These are phyloP conservation scores for Vitis rotundifolia DNA, from an alignment of 164 flowering plant species.

Conservation along the genomic window DNA sequence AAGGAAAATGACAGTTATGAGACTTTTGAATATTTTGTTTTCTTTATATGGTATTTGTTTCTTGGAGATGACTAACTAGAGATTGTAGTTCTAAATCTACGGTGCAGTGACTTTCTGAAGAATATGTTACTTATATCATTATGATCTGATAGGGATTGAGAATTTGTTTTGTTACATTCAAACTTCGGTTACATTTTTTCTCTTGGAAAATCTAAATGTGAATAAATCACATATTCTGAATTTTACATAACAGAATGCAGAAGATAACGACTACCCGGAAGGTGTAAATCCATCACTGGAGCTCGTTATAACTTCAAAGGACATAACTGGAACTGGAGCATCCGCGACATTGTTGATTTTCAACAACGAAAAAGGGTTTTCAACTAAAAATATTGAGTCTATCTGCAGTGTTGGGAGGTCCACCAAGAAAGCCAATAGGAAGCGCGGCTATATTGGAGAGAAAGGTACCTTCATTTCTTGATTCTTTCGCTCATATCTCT, in stretches of 20 bases:
- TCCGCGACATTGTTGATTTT: slow-evolving; percentile 55
- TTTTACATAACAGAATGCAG: slow-evolving; percentile 54
- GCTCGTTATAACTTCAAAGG: slow-evolving; percentile 57
- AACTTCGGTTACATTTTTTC: no score
- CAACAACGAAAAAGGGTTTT: slow-evolving; percentile 70
- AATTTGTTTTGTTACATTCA: no score
- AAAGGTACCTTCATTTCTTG: slow-evolving; percentile 41
- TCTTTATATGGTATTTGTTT: no score
- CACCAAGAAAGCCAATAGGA: slow-evolving; percentile 59
- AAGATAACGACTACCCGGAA: slow-evolving; percentile 61
- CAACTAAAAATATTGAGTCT: slow-evolving; percentile 55
- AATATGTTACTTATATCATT: no score
- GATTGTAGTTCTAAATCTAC: no score
- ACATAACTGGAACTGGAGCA: slow-evolving; percentile 69
- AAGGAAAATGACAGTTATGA: no score
- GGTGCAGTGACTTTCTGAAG: no score
- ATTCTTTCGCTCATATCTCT: background rate
- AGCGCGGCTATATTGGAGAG: slow-evolving; percentile 67
- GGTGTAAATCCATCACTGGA: slow-evolving; percentile 62
- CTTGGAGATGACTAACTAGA: no score
- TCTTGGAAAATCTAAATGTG: no score
- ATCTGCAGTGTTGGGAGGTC: slow-evolving; percentile 68
- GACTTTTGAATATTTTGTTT: no score
- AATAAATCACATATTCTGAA: no score
- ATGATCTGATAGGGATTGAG: no score